Conservation (phyloP, 306 rosid species). For the Echinosophora koreensis region DNA sequence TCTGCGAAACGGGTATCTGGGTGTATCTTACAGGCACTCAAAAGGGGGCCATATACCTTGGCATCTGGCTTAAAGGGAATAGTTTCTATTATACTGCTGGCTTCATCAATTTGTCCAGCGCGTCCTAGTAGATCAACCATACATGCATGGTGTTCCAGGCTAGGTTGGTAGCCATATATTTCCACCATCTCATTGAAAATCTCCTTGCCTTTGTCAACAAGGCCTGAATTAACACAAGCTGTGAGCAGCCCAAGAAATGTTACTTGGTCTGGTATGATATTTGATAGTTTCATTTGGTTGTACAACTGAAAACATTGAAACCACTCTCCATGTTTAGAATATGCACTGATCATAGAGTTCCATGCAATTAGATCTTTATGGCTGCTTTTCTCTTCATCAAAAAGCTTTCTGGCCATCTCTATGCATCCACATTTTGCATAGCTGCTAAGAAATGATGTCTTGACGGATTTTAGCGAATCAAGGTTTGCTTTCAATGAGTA, state of each 20-base stretch:
- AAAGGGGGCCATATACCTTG: slow-evolving; percentile 77
- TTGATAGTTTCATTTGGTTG: slow-evolving; percentile 63
- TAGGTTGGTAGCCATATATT: slow-evolving; percentile 62
- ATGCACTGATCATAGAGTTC: slow-evolving; percentile 78
- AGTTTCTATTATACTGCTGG: slow-evolving; percentile 61
- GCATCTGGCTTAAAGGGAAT: slow-evolving; percentile 74
- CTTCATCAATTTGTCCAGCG: slow-evolving; percentile 72
- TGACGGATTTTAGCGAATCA: slow-evolving; percentile 62
- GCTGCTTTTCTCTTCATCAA: slow-evolving; percentile 65
- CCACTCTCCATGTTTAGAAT: slow-evolving; percentile 79
- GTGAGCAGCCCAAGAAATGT: slow-evolving; percentile 76
- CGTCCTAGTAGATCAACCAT: slow-evolving; percentile 82
- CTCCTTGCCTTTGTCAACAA: slow-evolving; percentile 61
- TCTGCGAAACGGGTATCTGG: slow-evolving; percentile 66
- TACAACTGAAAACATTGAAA: slow-evolving; percentile 61
- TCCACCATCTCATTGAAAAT: slow-evolving; percentile 76
- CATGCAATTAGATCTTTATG: slow-evolving; percentile 71
- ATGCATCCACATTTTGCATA: slow-evolving; percentile 87
- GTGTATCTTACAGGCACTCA: slow-evolving; percentile 78
- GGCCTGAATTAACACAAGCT: slow-evolving; percentile 81
- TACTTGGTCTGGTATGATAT: slow-evolving; percentile 68
- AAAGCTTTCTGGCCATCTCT: slow-evolving; percentile 71
- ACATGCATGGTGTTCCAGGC: slow-evolving; percentile 77
- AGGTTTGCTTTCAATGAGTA: slow-evolving; percentile 66
- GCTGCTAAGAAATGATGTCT: slow-evolving; percentile 70